Evolutionary conservation across 2,329 filamentous ascomycete species (phyloP), one percentile per base, ranked within the genome.

Genomic region (Penicillium sp.): DNA sequence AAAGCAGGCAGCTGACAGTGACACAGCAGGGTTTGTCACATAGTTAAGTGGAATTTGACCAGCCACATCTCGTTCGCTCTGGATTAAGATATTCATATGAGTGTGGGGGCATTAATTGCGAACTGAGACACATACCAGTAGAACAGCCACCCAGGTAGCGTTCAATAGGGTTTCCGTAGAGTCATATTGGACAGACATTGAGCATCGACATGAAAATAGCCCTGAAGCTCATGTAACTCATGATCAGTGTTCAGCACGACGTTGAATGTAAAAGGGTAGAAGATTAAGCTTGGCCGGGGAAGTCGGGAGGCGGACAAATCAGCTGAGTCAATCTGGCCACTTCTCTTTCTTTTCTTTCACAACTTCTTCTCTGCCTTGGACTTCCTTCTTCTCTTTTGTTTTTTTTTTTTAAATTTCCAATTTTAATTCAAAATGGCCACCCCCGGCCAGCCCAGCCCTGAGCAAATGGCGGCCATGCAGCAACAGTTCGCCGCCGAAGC

Each of bases 401-500:
- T 33, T 41, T 51, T 38, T 45, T 48, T 35, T 31, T 33, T 41
- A 49, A 35, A 49, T 48, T 35, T 31, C 23, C 27, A 19, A 35
- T 45, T 56, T 52, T 23, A 51, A 49, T 56, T 56, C 56, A 57
- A 31, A 27, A 77, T 78, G 71, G 74, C 77, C 49, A 66, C 72
- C 50, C 74, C 74, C 36, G 71, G 73, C 53, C 91, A 53, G 39
- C 50, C 91, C 35, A 86, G 88, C 21, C 92, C 89, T 49, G 89
- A 96, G 78, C 92, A 97, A 79, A 90, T 96, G 63, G 85, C 86
- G 56, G 83, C 84, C 55, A 94, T 97, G 83, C 90, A 96, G 75
- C 85, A 87, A 67, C 89, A 94, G 76, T 79, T 97, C 44, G 88
- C 89, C 49, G 84, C 85, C 50, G 93, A 97, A 76, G 93, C 93